phyloP scores from a whole-genome alignment of 164 flowering plant genomes.

The Aristolochia californica region DNA sequence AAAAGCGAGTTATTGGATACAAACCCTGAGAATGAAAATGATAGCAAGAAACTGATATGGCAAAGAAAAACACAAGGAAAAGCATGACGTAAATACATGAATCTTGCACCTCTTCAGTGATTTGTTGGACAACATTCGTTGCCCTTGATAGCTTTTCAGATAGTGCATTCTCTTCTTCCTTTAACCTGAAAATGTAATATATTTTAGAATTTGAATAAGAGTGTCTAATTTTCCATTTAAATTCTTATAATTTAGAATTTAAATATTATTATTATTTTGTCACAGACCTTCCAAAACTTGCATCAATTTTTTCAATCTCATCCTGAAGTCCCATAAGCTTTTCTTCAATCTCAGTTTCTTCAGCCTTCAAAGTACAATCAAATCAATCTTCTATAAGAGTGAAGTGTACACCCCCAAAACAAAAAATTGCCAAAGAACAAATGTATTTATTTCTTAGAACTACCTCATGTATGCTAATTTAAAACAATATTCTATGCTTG shows the following conservation, averaged over 20 bases:
- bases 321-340: constrained; percentile 35
- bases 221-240: neutral
- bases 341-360: constrained; percentile 56
- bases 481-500: too few species aligned
- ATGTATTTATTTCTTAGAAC: too few species aligned
- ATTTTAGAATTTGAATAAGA: constrained; percentile 1
- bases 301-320: constrained; percentile 40
- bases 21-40: too few species aligned
- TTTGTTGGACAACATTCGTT: constrained; percentile 24
- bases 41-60: too few species aligned
- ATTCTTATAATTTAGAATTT: too few species aligned
- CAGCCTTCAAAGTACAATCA: constrained; percentile 34
- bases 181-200: constrained; percentile 33
- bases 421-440: too few species aligned
- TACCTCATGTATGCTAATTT: too few species aligned
- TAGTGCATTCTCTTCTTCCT: constrained; percentile 48
- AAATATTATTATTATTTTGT: too few species aligned
- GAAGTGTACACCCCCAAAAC: too few species aligned
- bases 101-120: constrained; percentile 34
- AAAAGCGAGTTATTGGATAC: too few species aligned
- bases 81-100: neutral
- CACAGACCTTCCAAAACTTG: constrained; percentile 33
- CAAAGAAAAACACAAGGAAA: too few species aligned
- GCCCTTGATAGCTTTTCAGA: constrained; percentile 22
- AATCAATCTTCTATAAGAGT: neutral